Percentiles rank a stretch among this genome's conserved stretches.
phyloP scores from a whole-genome alignment of 139 green algal species.

The Coelastrella sp. region DNA sequence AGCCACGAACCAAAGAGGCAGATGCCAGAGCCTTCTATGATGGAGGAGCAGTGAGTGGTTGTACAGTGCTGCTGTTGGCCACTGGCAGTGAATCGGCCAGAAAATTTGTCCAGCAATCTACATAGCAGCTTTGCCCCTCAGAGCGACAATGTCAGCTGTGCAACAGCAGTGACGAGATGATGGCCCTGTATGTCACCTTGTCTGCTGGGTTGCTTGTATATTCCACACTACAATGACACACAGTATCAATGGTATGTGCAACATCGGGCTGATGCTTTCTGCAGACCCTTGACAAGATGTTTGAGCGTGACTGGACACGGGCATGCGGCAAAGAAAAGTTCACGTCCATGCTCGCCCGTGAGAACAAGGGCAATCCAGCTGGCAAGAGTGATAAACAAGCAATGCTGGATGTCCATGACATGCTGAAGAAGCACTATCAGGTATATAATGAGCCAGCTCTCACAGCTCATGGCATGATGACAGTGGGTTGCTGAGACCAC shows the following conservation, averaged over 20 bases:
- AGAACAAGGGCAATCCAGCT: slow-evolving; percentile 70
- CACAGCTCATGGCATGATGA: not conserved
- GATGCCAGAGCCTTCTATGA: slow-evolving; percentile 71
- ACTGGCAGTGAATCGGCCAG: too few relatives aligned
- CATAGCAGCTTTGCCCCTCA: too few relatives aligned
- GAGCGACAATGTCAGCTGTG: too few relatives aligned
- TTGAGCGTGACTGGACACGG: slow-evolving; percentile 77
- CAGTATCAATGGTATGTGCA: too few relatives aligned
- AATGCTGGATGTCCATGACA: slow-evolving; percentile 70
- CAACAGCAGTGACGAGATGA: too few relatives aligned
- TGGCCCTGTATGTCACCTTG: too few relatives aligned
- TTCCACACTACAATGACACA: too few relatives aligned
- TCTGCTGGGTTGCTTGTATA: too few relatives aligned
- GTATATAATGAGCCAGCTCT: slow-evolving; percentile 20
- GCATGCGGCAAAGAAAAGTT: slow-evolving; percentile 83
- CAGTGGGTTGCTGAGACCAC: too few relatives aligned
- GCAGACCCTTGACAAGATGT: slow-evolving; percentile 73
- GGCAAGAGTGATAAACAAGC: slow-evolving; percentile 68
- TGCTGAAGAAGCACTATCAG: slow-evolving; percentile 71
- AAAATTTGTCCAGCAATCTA: too few relatives aligned
- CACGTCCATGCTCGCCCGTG: slow-evolving; percentile 70
- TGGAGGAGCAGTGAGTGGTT: slow-evolving; percentile 53
- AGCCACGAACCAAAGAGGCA: slow-evolving; percentile 72
- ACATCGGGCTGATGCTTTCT: not conserved
- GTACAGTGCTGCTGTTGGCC: not conserved